Evolutionary conservation across 768 basidiomycete genomes (phyloP).

Genomic region (Ramaria sp.): DNA sequence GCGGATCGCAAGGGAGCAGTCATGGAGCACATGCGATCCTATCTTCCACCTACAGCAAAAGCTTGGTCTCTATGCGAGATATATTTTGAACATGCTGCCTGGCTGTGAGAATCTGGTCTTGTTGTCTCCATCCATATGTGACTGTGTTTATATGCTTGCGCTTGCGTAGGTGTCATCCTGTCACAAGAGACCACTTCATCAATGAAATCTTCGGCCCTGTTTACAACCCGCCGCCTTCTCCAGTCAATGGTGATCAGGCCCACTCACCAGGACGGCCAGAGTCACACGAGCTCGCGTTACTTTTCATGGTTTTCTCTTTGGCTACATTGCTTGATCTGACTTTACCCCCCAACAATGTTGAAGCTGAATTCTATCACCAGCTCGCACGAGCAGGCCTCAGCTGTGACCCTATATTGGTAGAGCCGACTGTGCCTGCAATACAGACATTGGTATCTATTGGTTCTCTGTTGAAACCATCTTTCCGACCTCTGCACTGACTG

Average conservation of each 20-base stretch:
- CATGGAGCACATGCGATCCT: slow-evolving; percentile 3
- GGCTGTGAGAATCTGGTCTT: slow-evolving; percentile 41
- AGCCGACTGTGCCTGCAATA: slow-evolving; percentile 59
- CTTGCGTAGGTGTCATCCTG: slow-evolving; percentile 29
- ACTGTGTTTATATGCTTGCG: slow-evolving; percentile 33
- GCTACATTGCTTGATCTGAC: slow-evolving; percentile 54
- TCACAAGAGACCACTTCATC: slow-evolving; percentile 9
- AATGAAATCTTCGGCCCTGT: slow-evolving; percentile 10
- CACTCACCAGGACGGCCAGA: slow-evolving; percentile 25
- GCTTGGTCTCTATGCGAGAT: slow-evolving; percentile 31
- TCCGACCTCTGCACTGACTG: neutral
- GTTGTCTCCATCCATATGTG: neutral
- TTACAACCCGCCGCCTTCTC: slow-evolving; percentile 13
- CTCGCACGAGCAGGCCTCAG: slow-evolving; percentile 54
- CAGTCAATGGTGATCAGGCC: slow-evolving; percentile 15
- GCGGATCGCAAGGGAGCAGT: neutral
- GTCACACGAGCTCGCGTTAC: slow-evolving; percentile 53
- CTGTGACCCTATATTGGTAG: slow-evolving; percentile 58
- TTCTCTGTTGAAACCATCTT: neutral
- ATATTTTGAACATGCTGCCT: slow-evolving; percentile 59
- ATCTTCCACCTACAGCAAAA: slow-evolving; percentile 11
- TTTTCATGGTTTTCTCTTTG: slow-evolving; percentile 40
- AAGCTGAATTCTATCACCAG: slow-evolving; percentile 58
- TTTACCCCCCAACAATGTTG: slow-evolving; percentile 38
- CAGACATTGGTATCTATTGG: slow-evolving; percentile 43